Percentiles rank a stretch among this genome's conserved stretches.
Conservation (phyloP, 2,329 filamentous ascomycete genomes). For the Seiridium unicorne region DNA sequence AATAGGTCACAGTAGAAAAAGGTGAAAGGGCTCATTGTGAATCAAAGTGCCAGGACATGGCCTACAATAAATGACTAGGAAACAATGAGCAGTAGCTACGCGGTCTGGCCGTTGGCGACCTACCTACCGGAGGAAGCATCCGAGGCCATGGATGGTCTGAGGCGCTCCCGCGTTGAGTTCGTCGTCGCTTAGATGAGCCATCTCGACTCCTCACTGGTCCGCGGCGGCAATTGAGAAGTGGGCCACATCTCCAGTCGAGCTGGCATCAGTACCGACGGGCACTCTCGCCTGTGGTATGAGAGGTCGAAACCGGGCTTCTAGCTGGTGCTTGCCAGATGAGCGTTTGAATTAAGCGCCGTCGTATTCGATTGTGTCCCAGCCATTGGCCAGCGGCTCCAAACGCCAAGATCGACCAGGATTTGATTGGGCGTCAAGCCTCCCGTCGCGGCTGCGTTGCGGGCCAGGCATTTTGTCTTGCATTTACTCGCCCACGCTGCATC, state of each 20-base stretch:
- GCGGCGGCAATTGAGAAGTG: conserved; percentile 4
- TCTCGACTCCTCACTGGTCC: conserved; percentile 21
- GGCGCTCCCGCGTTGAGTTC: conserved; percentile 11
- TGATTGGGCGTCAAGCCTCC: conserved; percentile 25
- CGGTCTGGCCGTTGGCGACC: neutral
- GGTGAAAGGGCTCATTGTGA: conserved; percentile 16
- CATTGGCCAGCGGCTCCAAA: conserved; percentile 18
- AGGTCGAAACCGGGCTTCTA: conserved; percentile 21
- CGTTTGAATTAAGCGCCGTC: conserved; percentile 29
- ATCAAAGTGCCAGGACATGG: neutral
- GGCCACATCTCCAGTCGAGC: neutral
- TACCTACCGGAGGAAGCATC: neutral
- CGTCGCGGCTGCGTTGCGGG: conserved; percentile 24
- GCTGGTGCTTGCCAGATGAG: conserved; percentile 25
- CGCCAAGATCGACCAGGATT: conserved; percentile 18
- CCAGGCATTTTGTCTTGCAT: conserved; percentile 8
- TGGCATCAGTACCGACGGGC: conserved; percentile 10
- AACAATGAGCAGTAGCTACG: neutral
- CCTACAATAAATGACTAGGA: conserved; percentile 2
- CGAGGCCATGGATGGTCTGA: conserved; percentile 6
- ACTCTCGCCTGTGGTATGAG: conserved; percentile 23
- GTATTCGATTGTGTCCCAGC: conserved; percentile 7
- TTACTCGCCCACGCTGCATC: neutral
- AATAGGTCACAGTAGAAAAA: conserved; percentile 13
- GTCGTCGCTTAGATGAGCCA: conserved; percentile 8